A percentile compares a stretch with the other conserved stretches of the same genome.
phyloP scores from a whole-genome alignment of 2,329 filamentous ascomycete genomes.

The Microcera coccophila region DNA sequence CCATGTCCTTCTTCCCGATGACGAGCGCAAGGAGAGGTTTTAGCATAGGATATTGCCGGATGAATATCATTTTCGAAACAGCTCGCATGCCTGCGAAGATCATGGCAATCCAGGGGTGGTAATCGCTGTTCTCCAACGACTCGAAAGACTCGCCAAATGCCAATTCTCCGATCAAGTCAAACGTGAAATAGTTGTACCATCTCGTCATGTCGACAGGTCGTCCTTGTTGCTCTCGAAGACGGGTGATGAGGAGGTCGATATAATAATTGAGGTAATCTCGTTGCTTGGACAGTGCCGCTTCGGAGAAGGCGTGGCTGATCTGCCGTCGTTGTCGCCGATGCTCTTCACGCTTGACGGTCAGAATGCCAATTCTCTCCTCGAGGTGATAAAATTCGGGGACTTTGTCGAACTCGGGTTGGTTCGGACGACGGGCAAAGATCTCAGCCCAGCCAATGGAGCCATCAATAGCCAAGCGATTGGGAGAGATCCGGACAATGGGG shows the following conservation, averaged over 20 bases:
- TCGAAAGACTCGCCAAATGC: constrained; percentile 25
- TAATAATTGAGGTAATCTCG: constrained; percentile 23
- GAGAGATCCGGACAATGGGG: constrained; percentile 37
- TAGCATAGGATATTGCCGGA: no score
- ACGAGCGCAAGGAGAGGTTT: no score
- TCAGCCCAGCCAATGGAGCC: constrained; percentile 12
- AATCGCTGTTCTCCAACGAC: constrained; percentile 15
- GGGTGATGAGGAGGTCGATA: constrained; percentile 19
- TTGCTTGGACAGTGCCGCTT: constrained; percentile 26
- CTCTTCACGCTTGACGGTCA: constrained; percentile 1
- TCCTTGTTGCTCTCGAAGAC: constrained; percentile 7
- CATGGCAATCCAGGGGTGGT: constrained; percentile 20
- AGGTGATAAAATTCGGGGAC: constrained; percentile 5
- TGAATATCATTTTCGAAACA: no score
- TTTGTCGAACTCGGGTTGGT: constrained; percentile 5
- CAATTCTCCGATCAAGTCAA: constrained; percentile 26
- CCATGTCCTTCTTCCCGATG: no score
- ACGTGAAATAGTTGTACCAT: constrained; percentile 25
- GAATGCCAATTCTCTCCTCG: constrained; percentile 1
- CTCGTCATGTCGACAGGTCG: constrained; percentile 17
- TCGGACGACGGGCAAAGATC: constrained; percentile 9
- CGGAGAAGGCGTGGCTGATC: constrained; percentile 25
- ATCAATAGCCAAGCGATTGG: constrained; percentile 33
- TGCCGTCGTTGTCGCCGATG: constrained; percentile 12
- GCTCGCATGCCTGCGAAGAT: no score